Percentiles rank a stretch among this genome's conserved stretches.
Conservation (phyloP, 108 stramenopile species). For the Skeletonema potamos region DNA sequence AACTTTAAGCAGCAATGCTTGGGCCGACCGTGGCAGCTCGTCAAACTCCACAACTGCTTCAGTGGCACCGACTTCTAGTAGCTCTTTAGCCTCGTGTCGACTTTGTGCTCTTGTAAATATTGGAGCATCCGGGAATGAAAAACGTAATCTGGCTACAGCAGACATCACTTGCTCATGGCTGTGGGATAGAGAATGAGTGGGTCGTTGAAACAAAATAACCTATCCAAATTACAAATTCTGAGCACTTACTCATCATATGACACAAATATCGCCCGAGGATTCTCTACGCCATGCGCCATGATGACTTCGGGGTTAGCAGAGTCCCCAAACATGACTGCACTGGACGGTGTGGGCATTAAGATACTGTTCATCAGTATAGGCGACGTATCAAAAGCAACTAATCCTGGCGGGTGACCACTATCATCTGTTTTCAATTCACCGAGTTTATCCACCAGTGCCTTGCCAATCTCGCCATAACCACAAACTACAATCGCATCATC, state of each 20-base stretch:
- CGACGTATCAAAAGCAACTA: constrained; percentile 63
- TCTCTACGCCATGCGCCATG: constrained; percentile 45
- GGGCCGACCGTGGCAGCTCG: constrained; percentile 54
- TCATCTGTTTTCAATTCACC: background rate
- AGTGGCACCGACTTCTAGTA: constrained; percentile 55
- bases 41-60: constrained; percentile 64
- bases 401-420: constrained; percentile 12
- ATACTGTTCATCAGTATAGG: constrained; percentile 48
- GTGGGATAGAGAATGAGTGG: background rate
- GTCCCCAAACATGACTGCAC: constrained; percentile 63
- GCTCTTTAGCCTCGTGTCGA: constrained; percentile 42
- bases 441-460: constrained; percentile 42
- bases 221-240: background rate
- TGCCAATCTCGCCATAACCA: constrained; percentile 62
- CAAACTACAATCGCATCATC: constrained; percentile 67
- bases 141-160: constrained; percentile 49
- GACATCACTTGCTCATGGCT: constrained; percentile 30
- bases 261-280: constrained; percentile 64
- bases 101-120: constrained; percentile 56
- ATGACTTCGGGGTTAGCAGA: constrained; percentile 58
- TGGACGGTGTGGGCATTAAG: constrained; percentile 19
- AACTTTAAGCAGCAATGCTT: constrained; percentile 32
- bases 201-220: background rate
- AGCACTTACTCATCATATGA: constrained; percentile 43
- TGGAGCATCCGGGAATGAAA: constrained; percentile 43